Conservation (phyloP, 345 rosid genomes). For the Acer saccharum region DNA sequence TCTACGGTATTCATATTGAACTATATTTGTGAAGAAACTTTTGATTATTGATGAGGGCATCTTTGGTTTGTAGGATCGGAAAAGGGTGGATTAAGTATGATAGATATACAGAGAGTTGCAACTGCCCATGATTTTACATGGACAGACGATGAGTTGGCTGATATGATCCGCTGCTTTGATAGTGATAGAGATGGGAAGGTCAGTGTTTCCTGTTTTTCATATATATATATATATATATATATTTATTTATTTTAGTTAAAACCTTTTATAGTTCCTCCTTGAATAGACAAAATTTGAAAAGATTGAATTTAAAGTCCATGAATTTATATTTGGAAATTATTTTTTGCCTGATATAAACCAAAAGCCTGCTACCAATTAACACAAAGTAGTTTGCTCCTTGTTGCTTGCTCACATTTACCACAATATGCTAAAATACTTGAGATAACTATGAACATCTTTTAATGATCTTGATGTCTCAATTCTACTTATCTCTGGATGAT, state of each 20-base stretch:
- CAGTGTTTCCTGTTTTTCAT: slow-evolving; percentile 7
- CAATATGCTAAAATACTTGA: not conserved
- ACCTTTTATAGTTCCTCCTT: not conserved
- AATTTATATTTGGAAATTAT: not conserved
- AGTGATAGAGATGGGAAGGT: slow-evolving; percentile 72
- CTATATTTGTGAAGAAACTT: not conserved
- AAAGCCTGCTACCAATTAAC: not conserved
- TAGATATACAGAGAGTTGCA: slow-evolving; percentile 62
- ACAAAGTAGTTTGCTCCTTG: not conserved
- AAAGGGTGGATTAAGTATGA: slow-evolving; percentile 49
- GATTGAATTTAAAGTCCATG: not conserved
- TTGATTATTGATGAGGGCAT: slow-evolving; percentile 10
- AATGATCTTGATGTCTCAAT: too few species aligned
- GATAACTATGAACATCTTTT: not conserved
- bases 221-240: too few species aligned
- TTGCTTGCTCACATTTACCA: not conserved
- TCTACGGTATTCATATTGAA: not conserved
- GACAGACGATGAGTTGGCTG: slow-evolving; percentile 66
- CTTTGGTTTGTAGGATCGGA: slow-evolving; percentile 56
- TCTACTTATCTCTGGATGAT: not conserved
- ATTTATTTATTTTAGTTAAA: not conserved
- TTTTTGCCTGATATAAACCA: not conserved
- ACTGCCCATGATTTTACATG: slow-evolving; percentile 69
- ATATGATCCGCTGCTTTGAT: slow-evolving; percentile 83
- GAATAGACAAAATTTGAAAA: not conserved